Conservation (phyloP, 78 protist species). For the Mastigamoeba balamuthi region DNA sequence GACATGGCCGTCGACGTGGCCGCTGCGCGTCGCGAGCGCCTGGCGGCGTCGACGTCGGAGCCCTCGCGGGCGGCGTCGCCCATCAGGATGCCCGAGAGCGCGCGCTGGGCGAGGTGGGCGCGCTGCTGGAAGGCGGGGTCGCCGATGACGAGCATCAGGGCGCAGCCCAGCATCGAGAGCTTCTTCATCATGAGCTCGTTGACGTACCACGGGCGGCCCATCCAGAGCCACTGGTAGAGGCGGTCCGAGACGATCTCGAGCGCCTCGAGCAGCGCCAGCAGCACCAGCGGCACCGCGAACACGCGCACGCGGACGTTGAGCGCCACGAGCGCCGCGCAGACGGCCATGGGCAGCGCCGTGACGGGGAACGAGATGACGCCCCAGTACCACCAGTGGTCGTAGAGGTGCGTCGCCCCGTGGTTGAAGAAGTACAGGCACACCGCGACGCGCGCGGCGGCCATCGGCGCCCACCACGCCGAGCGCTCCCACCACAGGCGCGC, state of each 20-base stretch:
- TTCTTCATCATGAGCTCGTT: not conserved
- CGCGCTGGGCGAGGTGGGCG: not conserved
- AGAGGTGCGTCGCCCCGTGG: not conserved
- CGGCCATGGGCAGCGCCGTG: not conserved
- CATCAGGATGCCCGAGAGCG: too few relatives aligned
- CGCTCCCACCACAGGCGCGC: too few relatives aligned
- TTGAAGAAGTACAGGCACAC: not conserved
- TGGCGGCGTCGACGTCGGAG: too few relatives aligned
- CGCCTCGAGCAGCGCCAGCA: not conserved
- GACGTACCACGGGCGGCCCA: not conserved
- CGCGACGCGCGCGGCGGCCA: too few relatives aligned
- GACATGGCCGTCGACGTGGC: not conserved
- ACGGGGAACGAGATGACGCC: not conserved
- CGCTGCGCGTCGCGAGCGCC: too few relatives aligned
- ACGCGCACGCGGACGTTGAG: not conserved
- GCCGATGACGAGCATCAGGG: not conserved
- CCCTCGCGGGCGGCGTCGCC: too few relatives aligned
- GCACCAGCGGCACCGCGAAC: not conserved
- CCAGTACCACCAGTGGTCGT: not conserved
- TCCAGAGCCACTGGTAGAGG: not conserved
- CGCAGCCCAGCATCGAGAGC: not conserved
- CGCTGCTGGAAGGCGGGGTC: not conserved
- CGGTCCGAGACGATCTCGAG: not conserved
- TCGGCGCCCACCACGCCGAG: too few relatives aligned
- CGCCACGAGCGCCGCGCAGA: not conserved